These are phyloP conservation scores for Akanthomyces uredinophilus DNA, from an alignment of 2,329 filamentous ascomycete genomes.

Conservation along the genomic window DNA sequence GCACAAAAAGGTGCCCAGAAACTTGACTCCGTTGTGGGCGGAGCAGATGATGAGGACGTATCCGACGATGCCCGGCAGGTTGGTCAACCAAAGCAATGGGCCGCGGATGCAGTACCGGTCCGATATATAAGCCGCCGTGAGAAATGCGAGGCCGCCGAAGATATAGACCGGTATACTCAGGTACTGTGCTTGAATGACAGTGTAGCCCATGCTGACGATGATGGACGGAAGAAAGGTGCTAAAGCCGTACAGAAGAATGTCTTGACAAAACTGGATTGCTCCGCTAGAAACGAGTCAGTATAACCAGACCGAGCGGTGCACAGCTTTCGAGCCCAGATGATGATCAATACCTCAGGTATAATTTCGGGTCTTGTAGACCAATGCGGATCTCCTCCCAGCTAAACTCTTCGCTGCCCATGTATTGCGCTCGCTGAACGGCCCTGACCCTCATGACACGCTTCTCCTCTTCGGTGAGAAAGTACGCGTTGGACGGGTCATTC, in stretches of 20 bases:
- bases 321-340: too few species aligned
- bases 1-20: slow-evolving; percentile 45
- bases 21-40: slow-evolving; percentile 43
- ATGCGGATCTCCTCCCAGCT: slow-evolving; percentile 45
- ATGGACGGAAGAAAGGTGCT: slow-evolving; percentile 54
- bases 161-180: slow-evolving; percentile 54
- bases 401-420: slow-evolving; percentile 45
- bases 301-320: too few species aligned
- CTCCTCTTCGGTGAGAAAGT: slow-evolving; percentile 44
- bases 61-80: slow-evolving; percentile 43
- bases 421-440: slow-evolving; percentile 38
- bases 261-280: slow-evolving; percentile 46
- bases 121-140: slow-evolving; percentile 40
- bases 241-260: slow-evolving; percentile 52
- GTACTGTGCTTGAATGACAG: slow-evolving; percentile 45
- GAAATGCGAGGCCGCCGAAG: slow-evolving; percentile 41
- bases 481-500: slow-evolving; percentile 41
- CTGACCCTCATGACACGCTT: slow-evolving; percentile 46
- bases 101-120: slow-evolving; percentile 35
- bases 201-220: slow-evolving; percentile 46
- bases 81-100: slow-evolving; percentile 51
- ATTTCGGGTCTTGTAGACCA: slow-evolving; percentile 44
- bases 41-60: slow-evolving; percentile 45
- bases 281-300: slow-evolving; percentile 21
- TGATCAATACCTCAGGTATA: slow-evolving; percentile 38